phyloP scores from a whole-genome alignment of 208 protist genomes.

The Wallacemonas collosoma region DNA sequence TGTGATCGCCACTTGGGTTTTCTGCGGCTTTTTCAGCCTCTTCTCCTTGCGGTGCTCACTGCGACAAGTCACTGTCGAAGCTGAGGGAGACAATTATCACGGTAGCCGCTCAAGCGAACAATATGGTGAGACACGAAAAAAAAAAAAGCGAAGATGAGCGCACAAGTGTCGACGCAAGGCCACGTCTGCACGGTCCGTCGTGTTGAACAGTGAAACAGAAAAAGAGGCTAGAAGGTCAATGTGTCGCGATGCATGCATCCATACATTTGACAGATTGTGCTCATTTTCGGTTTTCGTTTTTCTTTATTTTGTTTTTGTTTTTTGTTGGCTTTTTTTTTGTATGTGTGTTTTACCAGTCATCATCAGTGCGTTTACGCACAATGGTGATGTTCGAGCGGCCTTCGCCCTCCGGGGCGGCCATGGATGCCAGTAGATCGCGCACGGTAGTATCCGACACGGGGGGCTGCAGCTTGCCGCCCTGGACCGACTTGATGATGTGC shows the following conservation, averaged over 20 bases:
- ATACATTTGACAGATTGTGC: neutral
- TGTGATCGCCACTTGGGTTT: too few species aligned
- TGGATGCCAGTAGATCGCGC: constrained; percentile 71
- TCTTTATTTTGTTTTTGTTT: neutral
- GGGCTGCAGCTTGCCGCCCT: constrained; percentile 84
- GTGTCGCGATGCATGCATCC: too few species aligned
- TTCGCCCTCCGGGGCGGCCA: constrained; percentile 57
- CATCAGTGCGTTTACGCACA: constrained; percentile 84
- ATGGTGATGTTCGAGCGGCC: constrained; percentile 81
- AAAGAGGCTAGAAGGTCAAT: neutral
- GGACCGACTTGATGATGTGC: constrained; percentile 90
- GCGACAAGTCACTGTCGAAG: neutral
- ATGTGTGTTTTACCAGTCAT: constrained; percentile 80
- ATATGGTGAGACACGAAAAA: neutral
- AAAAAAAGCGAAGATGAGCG: neutral
- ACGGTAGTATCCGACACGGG: constrained; percentile 85
- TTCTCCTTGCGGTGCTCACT: too few species aligned
- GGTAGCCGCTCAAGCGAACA: neutral
- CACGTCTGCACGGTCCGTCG: neutral
- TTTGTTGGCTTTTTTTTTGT: constrained; percentile 3
- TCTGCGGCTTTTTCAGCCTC: too few species aligned
- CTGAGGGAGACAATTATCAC: neutral
- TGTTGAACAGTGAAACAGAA: neutral
- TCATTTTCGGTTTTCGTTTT: neutral
- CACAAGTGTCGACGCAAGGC: neutral